Evolutionary conservation across 1,284 basidiomycete species (phyloP), one percentile per base, ranked within the genome.

Genomic region (Trichosporon sp.): DNA sequence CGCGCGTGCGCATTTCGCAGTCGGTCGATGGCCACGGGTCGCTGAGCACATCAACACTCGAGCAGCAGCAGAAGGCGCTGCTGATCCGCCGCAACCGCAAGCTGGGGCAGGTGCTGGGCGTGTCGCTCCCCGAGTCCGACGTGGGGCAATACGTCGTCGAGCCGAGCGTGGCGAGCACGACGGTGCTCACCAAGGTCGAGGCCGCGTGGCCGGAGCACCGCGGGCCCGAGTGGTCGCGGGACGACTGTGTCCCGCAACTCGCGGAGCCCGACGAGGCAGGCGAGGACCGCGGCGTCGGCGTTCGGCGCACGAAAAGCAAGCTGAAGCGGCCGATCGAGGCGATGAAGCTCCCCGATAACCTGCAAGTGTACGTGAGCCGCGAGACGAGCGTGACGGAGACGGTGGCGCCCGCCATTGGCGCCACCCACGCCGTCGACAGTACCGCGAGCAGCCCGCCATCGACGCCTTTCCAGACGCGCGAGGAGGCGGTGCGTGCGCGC

Each of bases 81-180:
- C 87, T 91, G 65, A 84, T 93, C 27, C 86, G 88, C 65, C 89
- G 89, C 73, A 88, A 89, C 34, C 87, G 89, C 75, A 94, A 94
- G 81, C 86, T 94, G 51, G 87, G 91, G 29, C 89, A 90, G 74
- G 81, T 93, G 21, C 89, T 94, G 64, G 92, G 92, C 78, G 75
- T 78, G 64, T 67, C 77, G 0, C 71, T 81, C 23, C 64, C 65
- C 2, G 80, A 79, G 66, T 47, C 62, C 11, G 67, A 74, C 21
- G 72, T 80, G 2, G 76, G 74, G 60, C 71, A 71, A 21, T 71
- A 73, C 5, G 73, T 81, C 11, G 72, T 79, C n/a, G 75, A 79
- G 23, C 78, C 77, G 0, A 64, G 68, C 15, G 73, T 69, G 15
- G 42, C 63, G 6, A 42, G 68, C 3, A 72, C 67, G 18, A 75